Percentiles rank a stretch among this genome's conserved stretches.
Evolutionary conservation across 2,329 filamentous ascomycete species (phyloP).

Genomic region (Botrytis squamosa): DNA sequence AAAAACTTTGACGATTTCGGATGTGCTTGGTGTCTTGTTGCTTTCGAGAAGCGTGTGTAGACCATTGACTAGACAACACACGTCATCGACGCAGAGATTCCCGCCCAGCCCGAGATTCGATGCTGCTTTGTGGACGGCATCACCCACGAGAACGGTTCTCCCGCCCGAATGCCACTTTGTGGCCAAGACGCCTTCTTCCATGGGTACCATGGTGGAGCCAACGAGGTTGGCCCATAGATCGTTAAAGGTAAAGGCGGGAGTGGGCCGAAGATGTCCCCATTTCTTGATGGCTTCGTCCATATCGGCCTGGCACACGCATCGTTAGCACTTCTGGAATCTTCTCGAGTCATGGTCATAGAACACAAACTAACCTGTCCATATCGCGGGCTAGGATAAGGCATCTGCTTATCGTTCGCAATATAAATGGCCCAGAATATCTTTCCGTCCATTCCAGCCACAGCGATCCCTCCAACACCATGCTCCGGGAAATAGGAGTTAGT

Average conservation of each 20-base stretch:
- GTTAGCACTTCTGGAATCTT: conserved; percentile 1
- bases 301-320: neutral
- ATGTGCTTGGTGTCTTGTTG: conserved; percentile 4
- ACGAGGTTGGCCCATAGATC: conserved; percentile 2
- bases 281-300: conserved; percentile 11
- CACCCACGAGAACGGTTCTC: conserved; percentile 12
- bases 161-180: conserved; percentile 12
- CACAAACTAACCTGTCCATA: conserved; percentile 13
- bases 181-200: conserved; percentile 14
- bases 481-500: conserved; percentile 10
- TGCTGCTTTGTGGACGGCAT: conserved; percentile 11
- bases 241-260: conserved; percentile 5
- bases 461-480: conserved; percentile 8
- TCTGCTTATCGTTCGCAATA: conserved; percentile 8
- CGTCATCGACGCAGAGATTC: conserved; percentile 13
- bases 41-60: conserved; percentile 7
- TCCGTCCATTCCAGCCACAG: conserved; percentile 14
- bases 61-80: conserved; percentile 9
- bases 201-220: neutral
- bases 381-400: conserved; percentile 1
- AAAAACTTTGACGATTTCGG: conserved; percentile 8
- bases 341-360: neutral
- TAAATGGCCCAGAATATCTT: conserved; percentile 14
- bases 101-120: conserved; percentile 11
- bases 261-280: conserved; percentile 11